Percentiles rank a stretch among this genome's conserved stretches.
Evolutionary conservation across 2,329 filamentous ascomycete genomes (phyloP).

Genomic region (Verticillium nubilum): DNA sequence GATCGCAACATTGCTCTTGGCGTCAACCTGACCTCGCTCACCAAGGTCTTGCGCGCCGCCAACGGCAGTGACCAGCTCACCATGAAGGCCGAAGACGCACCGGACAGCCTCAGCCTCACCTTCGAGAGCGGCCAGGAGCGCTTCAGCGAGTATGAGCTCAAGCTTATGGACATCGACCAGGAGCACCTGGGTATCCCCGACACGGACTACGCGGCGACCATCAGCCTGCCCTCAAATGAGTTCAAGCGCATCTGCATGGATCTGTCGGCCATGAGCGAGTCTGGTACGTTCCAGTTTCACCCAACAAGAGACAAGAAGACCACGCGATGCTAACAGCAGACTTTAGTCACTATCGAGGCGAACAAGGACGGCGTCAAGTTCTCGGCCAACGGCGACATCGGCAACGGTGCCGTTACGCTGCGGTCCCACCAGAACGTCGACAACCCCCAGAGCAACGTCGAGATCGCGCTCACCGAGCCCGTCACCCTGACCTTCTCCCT

Average conservation of each 20-base stretch:
- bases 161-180: slow-evolving; percentile 99
- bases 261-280: slow-evolving; percentile 87
- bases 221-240: slow-evolving; percentile 81
- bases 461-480: slow-evolving; percentile 87
- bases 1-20: slow-evolving; percentile 98
- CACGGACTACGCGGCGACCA: slow-evolving; percentile 93
- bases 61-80: slow-evolving; percentile 94
- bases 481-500: slow-evolving; percentile 95
- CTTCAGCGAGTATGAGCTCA: slow-evolving; percentile 98
- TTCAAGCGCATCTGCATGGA: slow-evolving; percentile 95
- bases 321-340: slow-evolving; percentile 8
- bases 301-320: neutral
- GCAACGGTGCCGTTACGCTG: slow-evolving; percentile 88
- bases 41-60: slow-evolving; percentile 92
- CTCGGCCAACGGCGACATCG: slow-evolving; percentile 87
- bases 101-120: slow-evolving; percentile 89
- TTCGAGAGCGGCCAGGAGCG: slow-evolving; percentile 93
- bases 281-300: slow-evolving; percentile 57
- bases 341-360: slow-evolving; percentile 84
- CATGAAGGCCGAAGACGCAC: slow-evolving; percentile 94
- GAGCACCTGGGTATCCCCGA: slow-evolving; percentile 98
- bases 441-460: slow-evolving; percentile 78
- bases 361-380: slow-evolving; percentile 98
- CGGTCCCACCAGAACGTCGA: slow-evolving; percentile 85
- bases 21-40: slow-evolving; percentile 93